Percentiles rank a stretch among this genome's conserved stretches.
Evolutionary conservation across 2,329 filamentous ascomycete genomes (phyloP).

Genomic region (Coniochaeta hoffmannii): DNA sequence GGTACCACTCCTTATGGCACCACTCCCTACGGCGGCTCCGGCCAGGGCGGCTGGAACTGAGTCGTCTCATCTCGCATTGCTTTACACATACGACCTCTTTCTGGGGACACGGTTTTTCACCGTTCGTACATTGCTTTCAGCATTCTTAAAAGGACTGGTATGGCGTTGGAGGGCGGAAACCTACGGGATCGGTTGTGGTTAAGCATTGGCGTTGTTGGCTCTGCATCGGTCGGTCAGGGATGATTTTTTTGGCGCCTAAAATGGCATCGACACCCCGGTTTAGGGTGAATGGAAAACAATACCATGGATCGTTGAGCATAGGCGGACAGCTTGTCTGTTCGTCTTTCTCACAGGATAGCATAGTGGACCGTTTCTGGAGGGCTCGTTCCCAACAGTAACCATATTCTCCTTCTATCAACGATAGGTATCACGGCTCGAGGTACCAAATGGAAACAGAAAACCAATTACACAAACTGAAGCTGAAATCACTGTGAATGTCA

Average conservation of each 20-base stretch:
- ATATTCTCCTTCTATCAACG: neutral
- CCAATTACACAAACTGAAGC: neutral
- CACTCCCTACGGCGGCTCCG: constrained; percentile 41
- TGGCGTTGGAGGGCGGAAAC: constrained; percentile 2
- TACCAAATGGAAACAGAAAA: neutral
- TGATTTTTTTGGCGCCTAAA: neutral
- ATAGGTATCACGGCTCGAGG: neutral
- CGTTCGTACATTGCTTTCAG: constrained; percentile 4
- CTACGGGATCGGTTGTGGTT: neutral
- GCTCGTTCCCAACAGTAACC: neutral
- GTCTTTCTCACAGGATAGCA: neutral
- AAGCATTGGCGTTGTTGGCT: neutral
- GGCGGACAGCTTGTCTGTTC: neutral
- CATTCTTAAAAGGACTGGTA: constrained; percentile 2
- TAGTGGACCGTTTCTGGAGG: neutral
- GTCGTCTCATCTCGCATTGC: constrained; percentile 2
- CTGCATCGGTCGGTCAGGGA: neutral
- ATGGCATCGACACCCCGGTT: neutral
- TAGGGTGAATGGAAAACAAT: neutral
- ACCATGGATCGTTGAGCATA: neutral
- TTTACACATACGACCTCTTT: neutral
- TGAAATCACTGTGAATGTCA: neutral
- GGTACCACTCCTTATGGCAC: constrained; percentile 37
- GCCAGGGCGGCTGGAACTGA: constrained; percentile 42
- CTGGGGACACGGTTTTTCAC: neutral